Evolutionary conservation across 768 basidiomycete species (phyloP), one percentile per base, ranked within the genome.

Genomic region (Auricularia sp.): DNA sequence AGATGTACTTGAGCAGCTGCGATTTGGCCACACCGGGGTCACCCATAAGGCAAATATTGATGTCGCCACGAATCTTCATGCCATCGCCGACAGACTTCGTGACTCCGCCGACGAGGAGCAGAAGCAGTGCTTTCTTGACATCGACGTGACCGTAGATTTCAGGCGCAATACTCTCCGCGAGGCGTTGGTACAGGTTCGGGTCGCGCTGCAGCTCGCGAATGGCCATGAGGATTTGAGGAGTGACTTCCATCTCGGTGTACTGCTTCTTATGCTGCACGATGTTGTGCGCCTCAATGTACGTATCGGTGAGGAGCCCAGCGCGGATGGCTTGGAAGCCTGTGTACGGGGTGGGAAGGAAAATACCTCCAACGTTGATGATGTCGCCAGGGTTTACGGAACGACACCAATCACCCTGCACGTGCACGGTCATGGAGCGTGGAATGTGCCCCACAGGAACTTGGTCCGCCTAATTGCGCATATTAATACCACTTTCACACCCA

Each of bases 391-490:
- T 94, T 86, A 98, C 88, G 65, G 83, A 80, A 37, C 97, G 89
- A 7, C 94, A 95, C 42, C 97, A 82, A 66, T 82, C 88, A 29
- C 97, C 97, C 68, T 92, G 87, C 39, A 98, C 81, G 72, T 99
- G 94, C n/a, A 97, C 75, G 0, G 94, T 94, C 97, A 98, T 98
- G 2, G 95, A 94, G 45, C 97, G 88, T 29, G 97, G 97, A 65
- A 99, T 99, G 74, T 99, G 97, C 3, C 97, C 97, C 59, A 99
- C 96, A 29, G 97, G 97, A 1, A 99, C 97, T 87, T 99, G 97
- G 72, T 98, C 96, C 33, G 96, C 91, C 94, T 94, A 29, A 29
- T 29, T 29, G 29, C 29, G 29, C 29, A 29, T 29, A 29, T 29
- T 29, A 29, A 29, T 29, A 29, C 29, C 29, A 29, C 29, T 29